phyloP scores from a whole-genome alignment of 2,329 filamentous ascomycete species.

The Sporothrix mexicana region DNA sequence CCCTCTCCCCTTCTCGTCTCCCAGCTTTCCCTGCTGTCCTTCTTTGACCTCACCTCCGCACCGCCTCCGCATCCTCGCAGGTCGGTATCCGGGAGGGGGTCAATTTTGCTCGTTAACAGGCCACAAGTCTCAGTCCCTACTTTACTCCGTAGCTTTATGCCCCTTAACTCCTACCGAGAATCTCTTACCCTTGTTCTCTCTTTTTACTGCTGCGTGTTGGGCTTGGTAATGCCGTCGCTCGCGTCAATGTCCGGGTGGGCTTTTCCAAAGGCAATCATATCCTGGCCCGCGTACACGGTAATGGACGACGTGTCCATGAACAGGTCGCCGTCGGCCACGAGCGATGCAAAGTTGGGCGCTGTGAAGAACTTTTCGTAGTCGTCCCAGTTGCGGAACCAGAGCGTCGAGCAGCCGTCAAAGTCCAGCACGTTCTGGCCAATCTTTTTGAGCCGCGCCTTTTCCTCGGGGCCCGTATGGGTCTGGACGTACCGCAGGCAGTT shows the following conservation, averaged over 20 bases:
- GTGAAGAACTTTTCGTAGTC: constrained; percentile 27
- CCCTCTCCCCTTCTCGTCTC: background rate
- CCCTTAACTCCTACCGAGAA: background rate
- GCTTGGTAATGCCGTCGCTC: constrained; percentile 17
- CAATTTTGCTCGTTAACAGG: too few relatives aligned
- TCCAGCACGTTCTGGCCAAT: constrained; percentile 11
- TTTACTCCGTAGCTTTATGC: too few relatives aligned
- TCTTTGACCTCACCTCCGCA: constrained; percentile 1
- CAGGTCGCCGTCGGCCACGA: constrained; percentile 21
- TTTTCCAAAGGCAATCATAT: constrained; percentile 30
- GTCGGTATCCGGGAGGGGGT: constrained; percentile 9
- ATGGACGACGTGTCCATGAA: constrained; percentile 28
- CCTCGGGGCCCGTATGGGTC: constrained; percentile 30
- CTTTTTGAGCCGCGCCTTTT: background rate
- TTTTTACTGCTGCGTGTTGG: background rate
- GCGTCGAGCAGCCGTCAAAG: constrained; percentile 32
- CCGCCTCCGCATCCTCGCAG: constrained; percentile 15
- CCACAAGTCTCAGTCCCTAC: too few relatives aligned
- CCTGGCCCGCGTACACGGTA: constrained; percentile 28
- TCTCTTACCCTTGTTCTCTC: background rate
- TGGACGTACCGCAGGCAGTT: constrained; percentile 29
- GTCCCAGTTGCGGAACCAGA: constrained; percentile 30
- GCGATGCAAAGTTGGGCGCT: background rate
- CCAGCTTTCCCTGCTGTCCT: background rate
- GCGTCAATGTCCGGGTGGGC: constrained; percentile 26